These are phyloP conservation scores for Aquilaria malaccensis DNA, from an alignment of 345 rosid genomes.

Conservation along the genomic window DNA sequence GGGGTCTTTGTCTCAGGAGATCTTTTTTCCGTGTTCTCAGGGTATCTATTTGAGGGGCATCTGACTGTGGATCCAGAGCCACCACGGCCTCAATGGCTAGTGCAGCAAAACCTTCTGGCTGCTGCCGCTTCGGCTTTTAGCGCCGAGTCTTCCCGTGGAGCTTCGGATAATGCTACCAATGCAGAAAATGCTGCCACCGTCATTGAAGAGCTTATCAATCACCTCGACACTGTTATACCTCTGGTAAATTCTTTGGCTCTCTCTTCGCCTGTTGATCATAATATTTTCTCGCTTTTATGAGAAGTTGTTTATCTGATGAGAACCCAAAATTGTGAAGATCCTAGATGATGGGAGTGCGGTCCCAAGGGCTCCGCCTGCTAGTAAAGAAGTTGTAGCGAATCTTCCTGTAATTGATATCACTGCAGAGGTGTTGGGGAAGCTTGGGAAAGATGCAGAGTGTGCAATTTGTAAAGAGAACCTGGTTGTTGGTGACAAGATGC, in stretches of 20 bases:
- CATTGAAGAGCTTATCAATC: slow-evolving; percentile 50
- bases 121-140: slow-evolving; percentile 40
- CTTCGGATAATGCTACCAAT: slow-evolving; percentile 16
- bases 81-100: slow-evolving; percentile 82
- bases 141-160: slow-evolving; percentile 50
- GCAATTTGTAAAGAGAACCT: slow-evolving; percentile 86
- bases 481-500: slow-evolving; percentile 72
- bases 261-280: neutral
- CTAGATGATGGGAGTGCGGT: slow-evolving; percentile 36
- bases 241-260: slow-evolving; percentile 34
- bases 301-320: neutral
- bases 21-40: slow-evolving; percentile 21
- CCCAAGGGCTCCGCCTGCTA: slow-evolving; percentile 87
- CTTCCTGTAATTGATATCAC: slow-evolving; percentile 63
- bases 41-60: slow-evolving; percentile 93
- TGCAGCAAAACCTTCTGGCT: slow-evolving; percentile 59
- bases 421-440: slow-evolving; percentile 52
- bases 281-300: neutral
- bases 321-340: slow-evolving; percentile 23
- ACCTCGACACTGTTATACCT: slow-evolving; percentile 52
- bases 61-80: slow-evolving; percentile 96
- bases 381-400: slow-evolving; percentile 87
- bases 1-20: neutral
- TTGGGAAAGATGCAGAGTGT: slow-evolving; percentile 75
- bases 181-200: slow-evolving; percentile 39